Conservation (phyloP, 2,329 filamentous ascomycete genomes). For the Monosporascus sp. region DNA sequence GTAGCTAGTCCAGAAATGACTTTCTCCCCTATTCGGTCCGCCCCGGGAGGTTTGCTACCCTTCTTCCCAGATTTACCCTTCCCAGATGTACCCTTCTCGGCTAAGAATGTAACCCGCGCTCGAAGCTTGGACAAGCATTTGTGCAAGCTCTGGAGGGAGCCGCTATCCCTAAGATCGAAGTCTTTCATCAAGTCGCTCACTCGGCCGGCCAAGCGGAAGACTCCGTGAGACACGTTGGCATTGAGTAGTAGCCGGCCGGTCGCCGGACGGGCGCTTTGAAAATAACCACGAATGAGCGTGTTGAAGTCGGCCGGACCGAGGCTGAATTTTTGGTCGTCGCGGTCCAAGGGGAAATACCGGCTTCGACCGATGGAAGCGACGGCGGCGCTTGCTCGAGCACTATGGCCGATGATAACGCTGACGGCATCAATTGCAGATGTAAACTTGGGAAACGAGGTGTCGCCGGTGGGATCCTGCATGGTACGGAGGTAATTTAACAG, state of each 20-base stretch:
- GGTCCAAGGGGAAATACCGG: constrained; percentile 42
- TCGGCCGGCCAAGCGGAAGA: constrained; percentile 40
- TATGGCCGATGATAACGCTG: constrained; percentile 46
- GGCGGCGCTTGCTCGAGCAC: constrained; percentile 30
- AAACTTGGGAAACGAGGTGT: constrained; percentile 42
- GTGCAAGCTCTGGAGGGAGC: background rate
- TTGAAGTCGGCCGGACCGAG: constrained; percentile 28
- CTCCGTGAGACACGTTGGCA: constrained; percentile 47
- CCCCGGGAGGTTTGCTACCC: constrained; percentile 8
- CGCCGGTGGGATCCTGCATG: constrained; percentile 32
- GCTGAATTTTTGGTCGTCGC: constrained; percentile 17
- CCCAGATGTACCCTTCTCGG: constrained; percentile 7
- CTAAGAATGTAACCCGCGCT: constrained; percentile 10
- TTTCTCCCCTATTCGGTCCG: constrained; percentile 13
- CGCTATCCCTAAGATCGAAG: background rate
- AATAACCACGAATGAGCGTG: constrained; percentile 46
- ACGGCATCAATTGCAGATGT: constrained; percentile 44
- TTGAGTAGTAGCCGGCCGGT: constrained; percentile 52
- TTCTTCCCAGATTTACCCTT: constrained; percentile 9
- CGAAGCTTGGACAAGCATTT: constrained; percentile 16
- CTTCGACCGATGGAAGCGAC: constrained; percentile 39
- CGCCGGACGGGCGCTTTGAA: constrained; percentile 48
- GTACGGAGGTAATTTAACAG: constrained; percentile 41
- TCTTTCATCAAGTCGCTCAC: constrained; percentile 30
- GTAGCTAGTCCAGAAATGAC: constrained; percentile 22